Percentiles rank a stretch among this genome's conserved stretches.
These are phyloP conservation scores for Microbotryum scabiosae DNA, from an alignment of 1,284 basidiomycete species.

Conservation along the genomic window DNA sequence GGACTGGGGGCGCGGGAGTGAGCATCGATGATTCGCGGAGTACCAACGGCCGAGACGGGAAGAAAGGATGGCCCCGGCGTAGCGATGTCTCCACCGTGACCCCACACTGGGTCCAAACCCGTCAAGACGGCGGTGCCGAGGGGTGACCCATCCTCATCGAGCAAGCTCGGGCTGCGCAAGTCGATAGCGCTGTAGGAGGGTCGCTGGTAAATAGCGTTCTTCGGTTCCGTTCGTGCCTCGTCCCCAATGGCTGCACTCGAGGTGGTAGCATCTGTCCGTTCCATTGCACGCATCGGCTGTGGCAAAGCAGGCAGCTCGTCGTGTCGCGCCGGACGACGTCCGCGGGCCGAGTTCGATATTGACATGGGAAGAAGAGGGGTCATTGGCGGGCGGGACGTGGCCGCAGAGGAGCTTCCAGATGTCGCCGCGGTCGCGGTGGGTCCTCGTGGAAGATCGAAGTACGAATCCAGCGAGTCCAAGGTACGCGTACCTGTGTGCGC, in stretches of 20 bases:
- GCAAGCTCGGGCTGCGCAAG: conserved; percentile 22
- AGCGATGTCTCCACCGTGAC: background rate
- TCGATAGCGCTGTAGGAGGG: conserved; percentile 18
- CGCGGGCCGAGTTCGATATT: conserved; percentile 16
- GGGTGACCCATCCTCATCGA: conserved; percentile 13
- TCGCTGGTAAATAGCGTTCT: conserved; percentile 7
- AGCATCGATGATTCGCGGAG: too few species aligned
- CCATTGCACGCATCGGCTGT: background rate
- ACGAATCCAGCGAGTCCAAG: conserved; percentile 19
- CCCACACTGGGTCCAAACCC: conserved; percentile 24
- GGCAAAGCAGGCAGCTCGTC: conserved; percentile 5
- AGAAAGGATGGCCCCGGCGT: conserved; percentile 24
- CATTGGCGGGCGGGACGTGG: conserved; percentile 5
- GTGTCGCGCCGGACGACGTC: conserved; percentile 16
- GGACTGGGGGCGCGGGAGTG: too few species aligned
- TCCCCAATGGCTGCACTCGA: background rate
- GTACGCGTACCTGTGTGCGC: conserved; percentile 7
- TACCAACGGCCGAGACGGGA: too few species aligned
- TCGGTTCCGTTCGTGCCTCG: too few species aligned
- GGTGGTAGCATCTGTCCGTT: background rate
- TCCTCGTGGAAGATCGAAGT: conserved; percentile 30
- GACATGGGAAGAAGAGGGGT: conserved; percentile 25
- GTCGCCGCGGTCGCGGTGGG: background rate
- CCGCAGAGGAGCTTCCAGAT: background rate
- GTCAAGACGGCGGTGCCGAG: conserved; percentile 16